A percentile compares a stretch with the other conserved stretches of the same genome.
Conservation (phyloP, 2,329 filamentous ascomycete genomes). For the Elsinoe arachidis region DNA sequence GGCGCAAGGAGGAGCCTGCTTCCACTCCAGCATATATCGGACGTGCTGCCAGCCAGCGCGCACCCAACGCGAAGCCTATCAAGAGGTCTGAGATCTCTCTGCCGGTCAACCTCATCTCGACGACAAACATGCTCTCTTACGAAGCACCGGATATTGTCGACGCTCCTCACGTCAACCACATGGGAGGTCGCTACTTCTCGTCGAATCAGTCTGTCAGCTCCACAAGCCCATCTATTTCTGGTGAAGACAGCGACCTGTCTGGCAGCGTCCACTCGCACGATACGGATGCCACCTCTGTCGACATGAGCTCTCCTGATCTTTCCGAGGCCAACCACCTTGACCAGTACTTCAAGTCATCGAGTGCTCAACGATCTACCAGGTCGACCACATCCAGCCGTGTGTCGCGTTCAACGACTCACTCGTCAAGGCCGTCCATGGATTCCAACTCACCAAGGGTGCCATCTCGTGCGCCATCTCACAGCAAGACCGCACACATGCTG, state of each 20-base stretch:
- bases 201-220: slow-evolving; percentile 20
- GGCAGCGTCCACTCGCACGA: slow-evolving; percentile 50
- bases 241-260: slow-evolving; percentile 64
- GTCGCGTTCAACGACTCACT: slow-evolving; percentile 51
- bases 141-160: slow-evolving; percentile 71
- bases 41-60: slow-evolving; percentile 40
- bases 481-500: slow-evolving; percentile 75
- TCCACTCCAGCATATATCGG: slow-evolving; percentile 27
- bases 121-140: slow-evolving; percentile 93
- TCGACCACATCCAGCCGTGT: slow-evolving; percentile 16
- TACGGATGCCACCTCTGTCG: slow-evolving; percentile 54
- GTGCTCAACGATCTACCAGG: slow-evolving; percentile 18
- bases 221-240: slow-evolving; percentile 47
- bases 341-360: slow-evolving; percentile 49
- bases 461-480: slow-evolving; percentile 73
- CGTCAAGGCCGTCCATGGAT: slow-evolving; percentile 30
- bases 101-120: slow-evolving; percentile 79
- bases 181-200: slow-evolving; percentile 21
- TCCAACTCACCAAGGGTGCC: slow-evolving; percentile 61
- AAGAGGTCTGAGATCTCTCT: slow-evolving; percentile 72
- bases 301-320: slow-evolving; percentile 33
- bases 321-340: slow-evolving; percentile 46
- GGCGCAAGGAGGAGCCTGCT: slow-evolving; percentile 66
- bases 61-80: slow-evolving; percentile 34
- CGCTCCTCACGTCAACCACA: slow-evolving; percentile 19